A percentile compares a stretch with the other conserved stretches of the same genome.
Evolutionary conservation across 441 rosid genomes (phyloP).

Genomic region (Syzygium malaccense): DNA sequence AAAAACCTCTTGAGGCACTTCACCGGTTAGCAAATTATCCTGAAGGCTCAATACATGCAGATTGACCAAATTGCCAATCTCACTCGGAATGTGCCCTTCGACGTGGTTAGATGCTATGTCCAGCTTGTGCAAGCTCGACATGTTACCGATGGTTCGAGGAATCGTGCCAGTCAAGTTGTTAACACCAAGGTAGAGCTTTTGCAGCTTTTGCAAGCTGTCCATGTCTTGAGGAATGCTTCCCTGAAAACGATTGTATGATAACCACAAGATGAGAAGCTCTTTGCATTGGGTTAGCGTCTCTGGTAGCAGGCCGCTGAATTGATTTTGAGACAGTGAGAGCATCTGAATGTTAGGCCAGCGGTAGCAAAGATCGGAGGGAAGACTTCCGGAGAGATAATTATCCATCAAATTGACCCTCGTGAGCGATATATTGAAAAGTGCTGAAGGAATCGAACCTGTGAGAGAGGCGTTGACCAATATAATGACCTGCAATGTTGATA

Average conservation of each 20-base stretch:
- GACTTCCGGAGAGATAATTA: background rate
- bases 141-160: background rate
- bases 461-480: background rate
- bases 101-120: background rate
- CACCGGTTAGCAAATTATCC: background rate
- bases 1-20: background rate
- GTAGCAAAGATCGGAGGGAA: background rate
- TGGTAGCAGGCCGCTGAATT: background rate
- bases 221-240: background rate
- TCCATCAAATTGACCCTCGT: rapidly evolving
- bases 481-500: background rate
- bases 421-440: background rate
- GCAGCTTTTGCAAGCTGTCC: background rate
- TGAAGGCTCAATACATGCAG: rapidly evolving
- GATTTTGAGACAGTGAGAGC: rapidly evolving
- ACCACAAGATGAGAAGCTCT: background rate
- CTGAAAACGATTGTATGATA: background rate
- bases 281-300: background rate
- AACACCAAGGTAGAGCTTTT: background rate
- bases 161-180: background rate
- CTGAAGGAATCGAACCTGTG: background rate
- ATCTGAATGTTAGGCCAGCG: background rate
- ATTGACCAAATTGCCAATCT: background rate
- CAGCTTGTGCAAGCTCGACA: background rate
- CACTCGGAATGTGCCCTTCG: background rate